These are phyloP conservation scores for Fusarium decemcellulare DNA, from an alignment of 2,329 filamentous ascomycete genomes.

Conservation along the genomic window DNA sequence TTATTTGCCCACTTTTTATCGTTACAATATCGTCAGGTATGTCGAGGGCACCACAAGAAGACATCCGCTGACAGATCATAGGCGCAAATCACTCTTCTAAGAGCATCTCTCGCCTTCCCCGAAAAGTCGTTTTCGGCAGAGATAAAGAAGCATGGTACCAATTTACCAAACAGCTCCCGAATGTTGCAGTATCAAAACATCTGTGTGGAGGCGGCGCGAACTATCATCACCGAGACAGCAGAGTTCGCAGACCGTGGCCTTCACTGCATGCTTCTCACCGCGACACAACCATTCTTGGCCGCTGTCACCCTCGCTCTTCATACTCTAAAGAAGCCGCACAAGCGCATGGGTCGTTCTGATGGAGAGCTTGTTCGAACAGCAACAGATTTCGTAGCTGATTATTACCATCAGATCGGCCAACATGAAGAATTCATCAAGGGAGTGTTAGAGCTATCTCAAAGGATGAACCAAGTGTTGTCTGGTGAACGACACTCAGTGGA, in stretches of 20 bases:
- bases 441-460: slow-evolving; percentile 26
- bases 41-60: rapidly evolving
- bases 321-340: slow-evolving; percentile 42
- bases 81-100: slow-evolving; percentile 39
- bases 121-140: slow-evolving; percentile 33
- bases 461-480: slow-evolving; percentile 34
- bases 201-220: slow-evolving; percentile 38
- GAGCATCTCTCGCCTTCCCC: slow-evolving; percentile 38
- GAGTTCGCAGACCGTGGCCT: slow-evolving; percentile 35
- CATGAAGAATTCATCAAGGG: slow-evolving; percentile 33
- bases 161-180: slow-evolving; percentile 22
- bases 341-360: slow-evolving; percentile 42
- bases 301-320: slow-evolving; percentile 35
- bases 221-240: slow-evolving; percentile 37
- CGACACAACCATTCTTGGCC: slow-evolving; percentile 34
- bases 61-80: background rate
- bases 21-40: slow-evolving; percentile 36
- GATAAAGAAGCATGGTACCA: slow-evolving; percentile 32
- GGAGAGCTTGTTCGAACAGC: slow-evolving; percentile 37
- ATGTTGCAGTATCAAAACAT: slow-evolving; percentile 37
- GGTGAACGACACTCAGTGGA: slow-evolving; percentile 18
- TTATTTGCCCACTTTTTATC: slow-evolving; percentile 33
- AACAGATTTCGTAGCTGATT: slow-evolving; percentile 32
- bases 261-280: slow-evolving; percentile 32
- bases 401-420: slow-evolving; percentile 29